Percentiles rank a stretch among this genome's conserved stretches.
Conservation (phyloP, 1,284 basidiomycete species). For the Ganoderma resinaceum region DNA sequence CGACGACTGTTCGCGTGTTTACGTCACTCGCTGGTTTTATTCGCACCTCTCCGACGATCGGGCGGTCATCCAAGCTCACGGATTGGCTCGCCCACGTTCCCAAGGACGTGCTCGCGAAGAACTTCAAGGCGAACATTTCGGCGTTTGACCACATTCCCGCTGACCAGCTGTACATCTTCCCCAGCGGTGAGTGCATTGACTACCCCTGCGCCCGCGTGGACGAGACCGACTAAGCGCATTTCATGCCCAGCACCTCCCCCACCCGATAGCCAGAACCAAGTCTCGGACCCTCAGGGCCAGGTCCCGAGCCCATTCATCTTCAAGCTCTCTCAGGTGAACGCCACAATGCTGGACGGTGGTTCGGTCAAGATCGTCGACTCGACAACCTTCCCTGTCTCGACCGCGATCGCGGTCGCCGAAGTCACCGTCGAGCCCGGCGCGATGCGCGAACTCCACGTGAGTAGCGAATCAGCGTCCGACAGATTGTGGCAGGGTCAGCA, state of each 20-base stretch:
- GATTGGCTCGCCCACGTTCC: conserved; percentile 50
- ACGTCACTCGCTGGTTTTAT: conserved; percentile 5
- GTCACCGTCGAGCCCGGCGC: conserved; percentile 74
- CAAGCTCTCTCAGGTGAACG: conserved; percentile 56
- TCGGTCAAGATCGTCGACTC: conserved; percentile 71
- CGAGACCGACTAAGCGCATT: neutral
- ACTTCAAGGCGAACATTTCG: conserved; percentile 44
- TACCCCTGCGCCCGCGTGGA: neutral
- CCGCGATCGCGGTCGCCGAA: conserved; percentile 69
- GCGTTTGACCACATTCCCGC: conserved; percentile 45
- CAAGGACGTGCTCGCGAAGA: conserved; percentile 51
- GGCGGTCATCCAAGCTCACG: conserved; percentile 32
- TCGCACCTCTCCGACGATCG: neutral
- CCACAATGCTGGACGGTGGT: conserved; percentile 63
- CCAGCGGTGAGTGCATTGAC: conserved; percentile 30
- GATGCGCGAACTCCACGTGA: conserved; percentile 49
- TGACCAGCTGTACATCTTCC: conserved; percentile 47
- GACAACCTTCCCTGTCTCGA: conserved; percentile 57
- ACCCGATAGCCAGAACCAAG: conserved; percentile 46
- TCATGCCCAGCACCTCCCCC: conserved; percentile 43
- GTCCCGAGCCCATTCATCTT: conserved; percentile 61
- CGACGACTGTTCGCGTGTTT: conserved; percentile 5
- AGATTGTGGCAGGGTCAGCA: neutral
- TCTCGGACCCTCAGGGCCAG: conserved; percentile 57
- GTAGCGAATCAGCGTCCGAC: conserved; percentile 9